Conservation (phyloP, 2,329 filamentous ascomycete species). For the Aspergillus nomiae region DNA sequence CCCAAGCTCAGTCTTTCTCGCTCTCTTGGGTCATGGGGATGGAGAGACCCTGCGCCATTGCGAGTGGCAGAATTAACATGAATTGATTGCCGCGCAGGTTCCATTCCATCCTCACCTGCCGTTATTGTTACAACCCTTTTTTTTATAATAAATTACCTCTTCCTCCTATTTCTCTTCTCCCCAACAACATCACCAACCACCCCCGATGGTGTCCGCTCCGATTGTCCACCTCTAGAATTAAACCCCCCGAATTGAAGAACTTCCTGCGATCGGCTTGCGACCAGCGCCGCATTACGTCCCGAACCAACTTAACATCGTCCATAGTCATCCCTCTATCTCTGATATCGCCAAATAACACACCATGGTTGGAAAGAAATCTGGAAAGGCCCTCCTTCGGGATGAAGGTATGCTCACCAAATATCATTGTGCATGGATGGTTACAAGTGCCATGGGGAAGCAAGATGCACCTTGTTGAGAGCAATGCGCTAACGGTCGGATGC, state of each 20-base stretch:
- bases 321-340: background rate
- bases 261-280: constrained; percentile 11
- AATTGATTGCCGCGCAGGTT: background rate
- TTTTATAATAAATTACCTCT: background rate
- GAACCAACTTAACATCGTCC: constrained; percentile 8
- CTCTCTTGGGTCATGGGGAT: constrained; percentile 2
- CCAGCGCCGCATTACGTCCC: background rate
- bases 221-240: background rate
- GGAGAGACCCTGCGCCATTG: background rate
- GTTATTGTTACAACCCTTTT: background rate
- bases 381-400: constrained; percentile 62
- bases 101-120: background rate
- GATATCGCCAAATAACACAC: constrained; percentile 19
- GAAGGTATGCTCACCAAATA: constrained; percentile 47
- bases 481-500: constrained; percentile 13
- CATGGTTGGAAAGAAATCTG: constrained; percentile 69
- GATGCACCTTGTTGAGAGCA: background rate
- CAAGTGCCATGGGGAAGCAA: background rate
- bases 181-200: background rate
- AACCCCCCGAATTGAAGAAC: background rate
- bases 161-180: background rate
- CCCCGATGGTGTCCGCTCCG: background rate
- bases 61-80: background rate
- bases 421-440: background rate
- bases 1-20: constrained; percentile 23